Evolutionary conservation across 768 basidiomycete species (phyloP), one percentile per base, ranked within the genome.

Genomic region (Mycena olivaceomarginata): DNA sequence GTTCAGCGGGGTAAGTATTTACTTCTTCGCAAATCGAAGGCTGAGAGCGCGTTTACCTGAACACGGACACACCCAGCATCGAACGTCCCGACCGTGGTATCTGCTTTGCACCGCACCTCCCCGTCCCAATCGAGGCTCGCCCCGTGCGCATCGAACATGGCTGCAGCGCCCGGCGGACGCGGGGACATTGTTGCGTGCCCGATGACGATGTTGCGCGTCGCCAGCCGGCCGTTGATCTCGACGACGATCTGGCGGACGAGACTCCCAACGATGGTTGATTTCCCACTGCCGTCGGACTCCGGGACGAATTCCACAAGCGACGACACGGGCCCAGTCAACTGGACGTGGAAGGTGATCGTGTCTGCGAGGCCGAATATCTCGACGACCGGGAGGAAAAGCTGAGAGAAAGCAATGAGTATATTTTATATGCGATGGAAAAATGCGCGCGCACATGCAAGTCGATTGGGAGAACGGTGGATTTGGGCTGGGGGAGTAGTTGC

Each of bases 391-490:
- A 76, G 63, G 75, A 79, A 79, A 2, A 79, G 71, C 75, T 77
- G 41, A 45, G 72, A 70, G 15, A 10, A 59, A 62, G 22, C 43
- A 65, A 40, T 74, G 37, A 18, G 71, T 73, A 67, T 48, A 15
- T 22, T 37, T 4, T 60, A 39, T 10, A 45, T 48, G 48, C 18
- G 43, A 41, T 37, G 60, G 64, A 31, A 39, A 60, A 46, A 68
- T 13, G 41, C 31, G 43, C 43, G 11, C 90, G 80, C 84, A 93
- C 93, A 79, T 92, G 89, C 78, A 88, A 88, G 72, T 91, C 83
- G 5, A 91, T 83, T 20, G 90, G 89, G 18, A 85, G 81, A 22
- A 89, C 67, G 11, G 79, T 74, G 1, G 87, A 85, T 9, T 80
- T 79, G n/a, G 81, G 76, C n/a, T 87, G 85, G 37, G 86, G 85